A percentile compares a stretch with the other conserved stretches of the same genome.
phyloP scores from a whole-genome alignment of 805 yeast species.

The Ogataea chonburiensis region DNA sequence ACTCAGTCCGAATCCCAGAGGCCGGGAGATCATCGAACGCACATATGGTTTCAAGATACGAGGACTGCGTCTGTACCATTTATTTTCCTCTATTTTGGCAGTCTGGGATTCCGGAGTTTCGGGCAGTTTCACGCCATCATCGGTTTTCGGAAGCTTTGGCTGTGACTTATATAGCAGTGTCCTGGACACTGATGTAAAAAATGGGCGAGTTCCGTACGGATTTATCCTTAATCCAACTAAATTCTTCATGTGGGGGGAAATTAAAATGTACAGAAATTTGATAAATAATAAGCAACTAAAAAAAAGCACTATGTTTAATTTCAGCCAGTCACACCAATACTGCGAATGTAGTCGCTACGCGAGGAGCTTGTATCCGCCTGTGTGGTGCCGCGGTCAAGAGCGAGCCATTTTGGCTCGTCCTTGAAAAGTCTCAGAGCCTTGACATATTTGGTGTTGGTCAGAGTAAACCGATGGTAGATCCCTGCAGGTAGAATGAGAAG shows the following conservation, averaged over 20 bases:
- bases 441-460: constrained; percentile 60
- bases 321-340: constrained; percentile 18
- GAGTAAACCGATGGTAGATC: constrained; percentile 88
- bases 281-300: constrained; percentile 1
- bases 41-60: constrained; percentile 33
- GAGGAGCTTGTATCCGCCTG: constrained; percentile 44
- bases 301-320: no score
- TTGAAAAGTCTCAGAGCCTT: constrained; percentile 81
- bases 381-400: constrained; percentile 53
- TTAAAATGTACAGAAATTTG: no score
- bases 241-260: constrained; percentile 1
- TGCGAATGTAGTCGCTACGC: constrained; percentile 46
- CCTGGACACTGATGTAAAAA: constrained; percentile 5
- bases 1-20: constrained; percentile 41
- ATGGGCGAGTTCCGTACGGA: no score
- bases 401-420: constrained; percentile 96
- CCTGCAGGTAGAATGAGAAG: constrained; percentile 83
- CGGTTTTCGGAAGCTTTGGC: constrained; percentile 19
- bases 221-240: no score
- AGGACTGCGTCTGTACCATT: constrained; percentile 34
- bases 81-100: constrained; percentile 28
- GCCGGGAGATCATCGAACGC: constrained; percentile 31
- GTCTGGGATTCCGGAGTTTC: constrained; percentile 6
- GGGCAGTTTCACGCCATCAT: neutral
- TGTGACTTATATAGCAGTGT: constrained; percentile 27